Evolutionary conservation across 208 protist species (phyloP), one percentile per base, ranked within the genome.

Genomic region (Crithidia thermophila): DNA sequence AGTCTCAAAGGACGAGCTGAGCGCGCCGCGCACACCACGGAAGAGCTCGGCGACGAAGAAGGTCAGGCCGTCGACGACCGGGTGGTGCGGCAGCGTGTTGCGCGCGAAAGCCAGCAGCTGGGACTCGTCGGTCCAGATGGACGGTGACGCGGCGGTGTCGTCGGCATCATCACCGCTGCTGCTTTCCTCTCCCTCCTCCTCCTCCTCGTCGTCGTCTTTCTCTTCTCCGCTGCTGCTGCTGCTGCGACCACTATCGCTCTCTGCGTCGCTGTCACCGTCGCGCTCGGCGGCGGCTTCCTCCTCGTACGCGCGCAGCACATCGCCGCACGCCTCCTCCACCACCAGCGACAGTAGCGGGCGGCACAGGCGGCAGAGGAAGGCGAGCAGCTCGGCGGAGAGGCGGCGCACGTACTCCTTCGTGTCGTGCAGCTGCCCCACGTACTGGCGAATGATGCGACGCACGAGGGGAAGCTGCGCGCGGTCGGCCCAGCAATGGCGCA

Each of bases 321-420:
- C 80, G 0, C 53, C 69, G 34, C 75, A 81, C 16, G 73, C 77
- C 46, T 82, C 85, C 42, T 88, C 79, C 39, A 91, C 70, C 6
- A 94, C 65, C 13, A 93, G 42, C 16, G 77, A 77, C 18, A 91
- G 58, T 30, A 96, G 49, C 11, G 73, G 57, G 4, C 57, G 77
- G 16, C 63, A 72, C 47, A 84, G 69, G 40, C 91, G 87, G 46
- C 85, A 86, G n/a, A 88, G 63, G 47, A 81, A 84, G 4, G 91
- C 87, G 18, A 97, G 77, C 40, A 90, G 64, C 72, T 97, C 88
- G 2, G 87, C 87, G 7, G 88, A 75, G 23, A 97, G 78, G 18
- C 91, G 88, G 16, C 91, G 87, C 42, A 97, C 82, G 72, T 94
- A 94, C 40, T 87, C 86, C 51, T 91, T 93, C 11, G 73, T 80